Percentiles rank a stretch among this genome's conserved stretches.
Conservation (phyloP, 345 rosid species). For the Pelargonium nanum region DNA sequence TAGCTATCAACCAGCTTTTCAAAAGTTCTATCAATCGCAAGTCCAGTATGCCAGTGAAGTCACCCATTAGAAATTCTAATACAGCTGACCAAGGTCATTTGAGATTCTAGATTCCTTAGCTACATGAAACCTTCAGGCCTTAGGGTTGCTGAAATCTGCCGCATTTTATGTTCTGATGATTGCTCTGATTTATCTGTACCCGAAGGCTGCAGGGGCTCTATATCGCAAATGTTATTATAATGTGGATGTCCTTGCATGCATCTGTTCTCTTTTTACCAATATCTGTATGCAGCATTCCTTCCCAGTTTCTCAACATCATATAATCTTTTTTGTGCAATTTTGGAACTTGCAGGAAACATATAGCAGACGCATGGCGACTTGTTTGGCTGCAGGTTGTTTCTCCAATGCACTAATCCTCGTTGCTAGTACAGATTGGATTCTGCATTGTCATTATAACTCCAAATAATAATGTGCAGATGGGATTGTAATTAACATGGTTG, state of each 20-base stretch:
- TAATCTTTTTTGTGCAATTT: not conserved
- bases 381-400: conserved; percentile 75
- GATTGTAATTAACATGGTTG: conserved; percentile 78
- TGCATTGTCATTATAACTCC: conserved; percentile 9
- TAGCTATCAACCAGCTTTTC: too few relatives aligned
- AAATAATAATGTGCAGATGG: conserved; percentile 50
- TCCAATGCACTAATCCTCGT: not conserved
- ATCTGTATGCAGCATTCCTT: too few relatives aligned
- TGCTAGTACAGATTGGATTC: not conserved
- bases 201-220: too few relatives aligned
- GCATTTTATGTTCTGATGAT: too few relatives aligned
- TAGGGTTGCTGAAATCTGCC: too few relatives aligned
- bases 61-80: not conserved
- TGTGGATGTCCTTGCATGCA: too few relatives aligned
- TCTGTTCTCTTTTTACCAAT: too few relatives aligned
- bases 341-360: conserved; percentile 69
- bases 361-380: conserved; percentile 55
- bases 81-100: not conserved
- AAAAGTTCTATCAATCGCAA: too few relatives aligned
- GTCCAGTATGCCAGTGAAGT: not conserved
- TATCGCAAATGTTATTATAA: too few relatives aligned
- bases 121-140: too few relatives aligned
- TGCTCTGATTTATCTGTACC: too few relatives aligned
- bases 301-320: not conserved
- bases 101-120: too few relatives aligned